Evolutionary conservation across 495 filamentous ascomycete genomes (phyloP).

Genomic region (Ramalina intermedia): DNA sequence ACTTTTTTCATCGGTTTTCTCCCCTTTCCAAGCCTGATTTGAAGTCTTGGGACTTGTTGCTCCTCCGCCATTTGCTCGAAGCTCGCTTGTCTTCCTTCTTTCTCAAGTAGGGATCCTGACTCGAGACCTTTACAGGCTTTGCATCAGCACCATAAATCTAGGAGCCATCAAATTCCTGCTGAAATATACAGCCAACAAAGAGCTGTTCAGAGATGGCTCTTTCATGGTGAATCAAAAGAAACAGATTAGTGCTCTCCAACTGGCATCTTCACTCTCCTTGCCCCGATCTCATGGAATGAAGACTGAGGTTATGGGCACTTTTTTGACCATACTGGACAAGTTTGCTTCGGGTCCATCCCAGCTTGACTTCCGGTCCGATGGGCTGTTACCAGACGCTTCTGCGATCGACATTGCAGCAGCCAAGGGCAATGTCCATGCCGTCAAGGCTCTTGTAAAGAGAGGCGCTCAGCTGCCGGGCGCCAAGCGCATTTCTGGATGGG

Average conservation of each 20-base stretch:
- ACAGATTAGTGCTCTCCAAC: slow-evolving; percentile 15
- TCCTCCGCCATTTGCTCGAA: too few species aligned
- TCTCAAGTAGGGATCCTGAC: too few species aligned
- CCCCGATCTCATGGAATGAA: slow-evolving; percentile 17
- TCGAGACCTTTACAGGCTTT: not conserved
- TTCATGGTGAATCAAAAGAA: slow-evolving; percentile 15
- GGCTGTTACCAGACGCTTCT: slow-evolving; percentile 11
- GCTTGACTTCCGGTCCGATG: slow-evolving; percentile 15
- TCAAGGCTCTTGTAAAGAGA: slow-evolving; percentile 14
- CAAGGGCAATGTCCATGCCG: slow-evolving; percentile 15
- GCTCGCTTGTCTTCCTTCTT: too few species aligned
- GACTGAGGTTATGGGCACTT: slow-evolving; percentile 13
- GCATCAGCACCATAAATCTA: slow-evolving; percentile 15
- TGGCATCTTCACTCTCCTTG: slow-evolving; percentile 7
- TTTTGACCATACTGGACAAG: slow-evolving; percentile 11
- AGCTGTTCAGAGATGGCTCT: slow-evolving; percentile 6
- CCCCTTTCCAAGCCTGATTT: too few species aligned
- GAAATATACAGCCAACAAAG: slow-evolving; percentile 11
- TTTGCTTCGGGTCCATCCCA: slow-evolving; percentile 3
- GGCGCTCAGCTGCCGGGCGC: slow-evolving; percentile 9
- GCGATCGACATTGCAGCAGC: slow-evolving; percentile 16
- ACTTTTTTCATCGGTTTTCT: too few species aligned
- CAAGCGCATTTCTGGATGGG: slow-evolving; percentile 1
- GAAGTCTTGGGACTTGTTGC: too few species aligned
- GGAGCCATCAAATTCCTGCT: slow-evolving; percentile 16